Evolutionary conservation across 257 asterid genomes (phyloP), one percentile per base, ranked within the genome.

Genomic region (Salvia hispanica): DNA sequence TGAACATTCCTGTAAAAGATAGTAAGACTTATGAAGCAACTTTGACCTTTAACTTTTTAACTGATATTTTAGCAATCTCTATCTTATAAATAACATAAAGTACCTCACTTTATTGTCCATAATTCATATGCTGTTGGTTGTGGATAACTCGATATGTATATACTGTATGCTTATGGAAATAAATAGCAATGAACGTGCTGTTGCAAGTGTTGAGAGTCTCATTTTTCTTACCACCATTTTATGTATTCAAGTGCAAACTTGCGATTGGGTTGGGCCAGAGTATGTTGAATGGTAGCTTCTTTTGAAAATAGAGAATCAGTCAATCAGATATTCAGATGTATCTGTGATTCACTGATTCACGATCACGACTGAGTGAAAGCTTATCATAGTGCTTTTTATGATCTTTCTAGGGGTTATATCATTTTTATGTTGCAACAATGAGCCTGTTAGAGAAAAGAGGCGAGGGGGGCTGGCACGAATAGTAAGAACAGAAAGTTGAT

Each of bases 351-450:
- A 53, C 43, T 47, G 50, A 55, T 60, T 52, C 39, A 53, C 43
- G 25, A 25, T 25, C 31, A 25, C 3, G 31, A 58, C 66, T 6
- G 6, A 14, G 18, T 61, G 39, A 31, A 42, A 61, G 34, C 50
- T 44, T 44, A 37, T 57, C 44, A 7, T 54, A 40, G 43, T 46
- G 51, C 58, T 28, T 46, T 18, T 31, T 39, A 47, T 60, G 67
- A 46, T 54, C 25, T 40, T 48, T 44, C 21, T n/a, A n/a, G 43
- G 50, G 33, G 62, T 33, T 44, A 4, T 55, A 55, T 45, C 61
- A 53, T 28, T 56, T 44, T 73, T 31, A 40, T 33, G 60, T 34
- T 53, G 73, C 48, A 16, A 64, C 44, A 58, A 28, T 40, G 68
- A 45, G 36, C 64, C 59, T 48, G 55, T 3, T 61, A 25, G 31